A percentile compares a stretch with the other conserved stretches of the same genome.
phyloP scores from a whole-genome alignment of 163 green algal genomes.

The Volvox carteri region DNA sequence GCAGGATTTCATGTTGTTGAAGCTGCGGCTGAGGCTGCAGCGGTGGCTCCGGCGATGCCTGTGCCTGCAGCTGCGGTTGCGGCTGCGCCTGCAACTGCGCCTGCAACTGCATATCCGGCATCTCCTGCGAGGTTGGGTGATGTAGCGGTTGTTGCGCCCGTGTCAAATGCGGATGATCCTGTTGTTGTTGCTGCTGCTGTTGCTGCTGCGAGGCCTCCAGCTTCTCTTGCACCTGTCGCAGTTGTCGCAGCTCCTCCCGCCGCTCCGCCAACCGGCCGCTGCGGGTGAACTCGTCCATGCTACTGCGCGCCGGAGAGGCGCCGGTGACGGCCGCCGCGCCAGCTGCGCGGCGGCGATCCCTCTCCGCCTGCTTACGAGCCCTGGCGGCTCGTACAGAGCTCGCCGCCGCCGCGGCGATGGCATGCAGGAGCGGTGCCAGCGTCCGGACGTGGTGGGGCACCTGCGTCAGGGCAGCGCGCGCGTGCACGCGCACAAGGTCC shows the following conservation, averaged over 20 bases:
- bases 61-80: background rate
- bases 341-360: background rate
- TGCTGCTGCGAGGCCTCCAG: background rate
- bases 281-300: constrained; percentile 35
- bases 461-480: background rate
- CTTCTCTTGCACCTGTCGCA: background rate
- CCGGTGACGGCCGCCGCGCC: background rate
- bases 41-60: background rate
- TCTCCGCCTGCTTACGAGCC: background rate
- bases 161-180: background rate
- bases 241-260: constrained; percentile 21
- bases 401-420: background rate
- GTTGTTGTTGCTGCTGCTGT: background rate
- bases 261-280: constrained; percentile 25
- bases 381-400: background rate
- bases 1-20: background rate
- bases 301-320: constrained; percentile 4
- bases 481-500: constrained; percentile 21
- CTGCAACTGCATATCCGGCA: background rate
- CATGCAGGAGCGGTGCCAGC: constrained; percentile 50
- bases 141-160: too few relatives aligned
- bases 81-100: background rate
- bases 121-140: background rate
- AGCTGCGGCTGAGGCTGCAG: background rate
- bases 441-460: constrained; percentile 3